phyloP scores from a whole-genome alignment of 176 grass and related monocot species.

The Musa schizocarpa region DNA sequence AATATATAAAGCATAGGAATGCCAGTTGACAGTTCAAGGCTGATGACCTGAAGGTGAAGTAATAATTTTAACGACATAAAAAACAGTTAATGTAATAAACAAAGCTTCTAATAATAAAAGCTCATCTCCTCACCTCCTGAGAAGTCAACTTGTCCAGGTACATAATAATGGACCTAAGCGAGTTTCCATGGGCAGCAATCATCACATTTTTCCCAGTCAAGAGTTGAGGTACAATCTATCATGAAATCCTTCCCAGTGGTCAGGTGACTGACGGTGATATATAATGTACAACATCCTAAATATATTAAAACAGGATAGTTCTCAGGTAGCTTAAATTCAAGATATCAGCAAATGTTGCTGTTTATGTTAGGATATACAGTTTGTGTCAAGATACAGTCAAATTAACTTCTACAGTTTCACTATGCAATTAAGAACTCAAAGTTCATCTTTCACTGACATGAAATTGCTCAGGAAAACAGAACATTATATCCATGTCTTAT shows the following conservation, averaged over 20 bases:
- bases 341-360: background rate
- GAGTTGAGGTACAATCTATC: constrained; percentile 39
- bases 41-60: constrained; percentile 56
- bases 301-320: background rate
- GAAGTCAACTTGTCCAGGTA: constrained; percentile 90
- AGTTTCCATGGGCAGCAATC: constrained; percentile 96
- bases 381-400: background rate
- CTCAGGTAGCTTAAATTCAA: background rate
- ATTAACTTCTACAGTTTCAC: too few species aligned
- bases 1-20: constrained; percentile 98
- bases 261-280: background rate
- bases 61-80: background rate
- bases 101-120: constrained; percentile 1
- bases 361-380: background rate
- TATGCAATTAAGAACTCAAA: too few species aligned
- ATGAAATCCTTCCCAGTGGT: constrained; percentile 9
- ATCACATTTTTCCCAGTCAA: constrained; percentile 77
- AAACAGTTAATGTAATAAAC: constrained; percentile 8
- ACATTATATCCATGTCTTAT: too few species aligned
- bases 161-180: constrained; percentile 96
- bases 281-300: background rate
- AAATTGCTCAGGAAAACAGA: too few species aligned
- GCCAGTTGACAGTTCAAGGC: constrained; percentile 88
- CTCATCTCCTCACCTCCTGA: constrained; percentile 48
- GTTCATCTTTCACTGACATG: too few species aligned